Evolutionary conservation across 176 grass and related monocot species (phyloP), one percentile per base, ranked within the genome.

Genomic region (Urochloa ruziziensis): DNA sequence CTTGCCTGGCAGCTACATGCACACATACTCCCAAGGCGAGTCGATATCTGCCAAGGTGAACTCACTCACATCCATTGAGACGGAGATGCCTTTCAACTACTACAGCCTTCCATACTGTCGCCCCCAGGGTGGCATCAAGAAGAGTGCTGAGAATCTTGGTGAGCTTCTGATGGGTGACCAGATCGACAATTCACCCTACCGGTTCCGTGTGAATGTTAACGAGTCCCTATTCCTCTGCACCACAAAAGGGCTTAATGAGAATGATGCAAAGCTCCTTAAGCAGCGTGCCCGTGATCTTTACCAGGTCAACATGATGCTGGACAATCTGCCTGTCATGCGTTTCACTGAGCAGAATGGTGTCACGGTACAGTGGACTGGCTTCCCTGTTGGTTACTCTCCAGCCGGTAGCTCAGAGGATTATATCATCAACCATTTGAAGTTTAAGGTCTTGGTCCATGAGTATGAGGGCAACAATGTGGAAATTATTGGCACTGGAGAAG

Each of bases 221-320:
- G 89, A 94, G 53, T 94, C 94, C 1, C 33, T 97, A 44, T 94
- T 88, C 91, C 89, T 94, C 36, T 97, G 94, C 82, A 97, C 94
- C 30, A 97, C 85, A 6, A 92, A 92, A 58, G 74, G 89, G 80
- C 86, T 97, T 59, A 91, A 82, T 71, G 78, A 90, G 87, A 86
- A 89, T 70, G 89, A 97, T 63, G 89, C 90, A 39, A 94, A 94
- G 78, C 82, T 97, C 67, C 86, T 94, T 62, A 94, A 94, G 78
- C 89, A 97, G 79, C 88, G 94, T 39, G 86, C 85, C 17, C 87
- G 53, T 53, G 94, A 97, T 80, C 85, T 97, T 39, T 97, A 97
- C 70, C 91, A 97, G 89, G 94, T 97, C 14, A 97, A 97, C 75
- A 97, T 97, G 91, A 94, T 97, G 59, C 85, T 97, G 49, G 94